phyloP scores from a whole-genome alignment of 768 basidiomycete species.

The Phylloporus scabripes region DNA sequence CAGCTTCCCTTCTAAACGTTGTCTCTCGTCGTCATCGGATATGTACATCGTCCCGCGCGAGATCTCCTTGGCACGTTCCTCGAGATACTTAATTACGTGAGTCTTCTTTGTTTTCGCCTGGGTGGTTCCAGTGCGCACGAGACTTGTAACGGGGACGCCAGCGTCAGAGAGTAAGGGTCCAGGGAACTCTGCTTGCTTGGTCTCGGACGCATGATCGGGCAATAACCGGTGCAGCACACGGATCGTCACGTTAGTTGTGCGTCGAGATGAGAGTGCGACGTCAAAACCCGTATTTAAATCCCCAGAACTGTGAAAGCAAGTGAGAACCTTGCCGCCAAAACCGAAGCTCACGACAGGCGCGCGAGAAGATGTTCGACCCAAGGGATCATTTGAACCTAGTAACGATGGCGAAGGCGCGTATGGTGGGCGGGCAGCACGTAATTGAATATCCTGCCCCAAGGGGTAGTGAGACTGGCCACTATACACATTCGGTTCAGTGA shows the following conservation, averaged over 20 bases:
- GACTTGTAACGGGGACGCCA: slow-evolving; percentile 53
- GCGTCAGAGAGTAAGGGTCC: slow-evolving; percentile 84
- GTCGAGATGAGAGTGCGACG: slow-evolving; percentile 66
- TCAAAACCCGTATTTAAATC: slow-evolving; percentile 71
- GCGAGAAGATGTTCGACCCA: slow-evolving; percentile 65
- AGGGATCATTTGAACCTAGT: slow-evolving; percentile 75
- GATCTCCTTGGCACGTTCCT: slow-evolving; percentile 70
- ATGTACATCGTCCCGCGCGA: slow-evolving; percentile 72
- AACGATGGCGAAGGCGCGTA: slow-evolving; percentile 86
- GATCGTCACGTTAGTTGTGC: slow-evolving; percentile 64
- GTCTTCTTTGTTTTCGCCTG: slow-evolving; percentile 82
- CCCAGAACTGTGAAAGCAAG: slow-evolving; percentile 76
- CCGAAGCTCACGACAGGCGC: slow-evolving; percentile 86
- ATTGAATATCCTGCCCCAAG: slow-evolving; percentile 25
- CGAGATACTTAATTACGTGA: slow-evolving; percentile 70
- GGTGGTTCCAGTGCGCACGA: slow-evolving; percentile 58
- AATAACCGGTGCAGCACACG: slow-evolving; percentile 64
- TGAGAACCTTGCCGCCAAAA: slow-evolving; percentile 86
- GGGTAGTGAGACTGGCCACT: slow-evolving; percentile 13
- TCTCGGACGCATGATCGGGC: slow-evolving; percentile 57
- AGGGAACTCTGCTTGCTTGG: slow-evolving; percentile 59
- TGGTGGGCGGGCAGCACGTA: slow-evolving; percentile 40
- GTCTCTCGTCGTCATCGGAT: slow-evolving; percentile 44
- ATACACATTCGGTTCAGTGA: slow-evolving; percentile 16
- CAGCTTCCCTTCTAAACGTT: slow-evolving; percentile 70